phyloP scores from a whole-genome alignment of 2,329 filamentous ascomycete genomes.

The Alternaria gansuensis region DNA sequence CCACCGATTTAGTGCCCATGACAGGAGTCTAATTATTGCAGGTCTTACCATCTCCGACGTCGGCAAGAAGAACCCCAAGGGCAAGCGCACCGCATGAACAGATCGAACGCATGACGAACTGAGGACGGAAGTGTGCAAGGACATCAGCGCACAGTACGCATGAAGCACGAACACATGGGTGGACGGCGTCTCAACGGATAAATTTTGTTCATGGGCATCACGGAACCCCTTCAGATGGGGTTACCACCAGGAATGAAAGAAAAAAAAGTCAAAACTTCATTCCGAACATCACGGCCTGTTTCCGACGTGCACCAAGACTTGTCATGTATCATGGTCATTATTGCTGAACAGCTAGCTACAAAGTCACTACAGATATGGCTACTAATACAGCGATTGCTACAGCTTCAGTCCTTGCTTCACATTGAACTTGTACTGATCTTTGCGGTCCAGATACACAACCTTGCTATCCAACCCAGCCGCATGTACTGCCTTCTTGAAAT shows the following conservation, averaged over 20 bases:
- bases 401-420: constrained; percentile 49
- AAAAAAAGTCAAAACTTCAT: constrained; percentile 46
- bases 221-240: constrained; percentile 36
- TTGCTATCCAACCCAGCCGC: constrained; percentile 61
- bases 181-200: constrained; percentile 46
- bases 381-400: constrained; percentile 18
- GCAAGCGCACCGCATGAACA: constrained; percentile 56
- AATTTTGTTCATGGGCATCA: constrained; percentile 47
- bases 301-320: constrained; percentile 10
- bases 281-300: constrained; percentile 15
- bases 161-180: constrained; percentile 38
- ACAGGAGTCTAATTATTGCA: constrained; percentile 39
- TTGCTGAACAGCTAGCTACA: constrained; percentile 10
- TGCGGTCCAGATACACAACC: constrained; percentile 69
- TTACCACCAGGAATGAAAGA: constrained; percentile 43
- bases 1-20: background rate
- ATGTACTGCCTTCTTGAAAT: constrained; percentile 67
- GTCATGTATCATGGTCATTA: constrained; percentile 4
- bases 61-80: constrained; percentile 70
- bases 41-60: constrained; percentile 68
- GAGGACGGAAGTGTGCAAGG: constrained; percentile 20
- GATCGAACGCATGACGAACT: constrained; percentile 16
- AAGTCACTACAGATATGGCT: constrained; percentile 3
- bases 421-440: constrained; percentile 65
- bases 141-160: constrained; percentile 24